Conservation (phyloP, 2,329 filamentous ascomycete genomes). For the Aspergillus spinulosporus region DNA sequence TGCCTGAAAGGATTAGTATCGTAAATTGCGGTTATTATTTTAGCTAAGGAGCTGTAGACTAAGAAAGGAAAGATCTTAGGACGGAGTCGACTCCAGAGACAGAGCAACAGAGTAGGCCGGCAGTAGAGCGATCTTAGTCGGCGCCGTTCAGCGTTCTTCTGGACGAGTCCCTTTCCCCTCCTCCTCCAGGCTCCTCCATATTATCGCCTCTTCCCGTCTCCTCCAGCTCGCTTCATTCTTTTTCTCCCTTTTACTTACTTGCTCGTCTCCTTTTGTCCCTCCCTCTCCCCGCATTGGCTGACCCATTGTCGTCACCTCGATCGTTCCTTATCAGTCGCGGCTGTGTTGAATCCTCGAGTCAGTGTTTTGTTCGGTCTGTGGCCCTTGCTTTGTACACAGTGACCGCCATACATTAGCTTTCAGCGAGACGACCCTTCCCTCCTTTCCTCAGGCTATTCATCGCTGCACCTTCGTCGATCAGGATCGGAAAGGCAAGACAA, state of each 20-base stretch:
- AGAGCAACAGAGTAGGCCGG: background rate
- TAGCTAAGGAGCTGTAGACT: too few relatives aligned
- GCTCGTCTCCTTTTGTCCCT: slow-evolving; percentile 2
- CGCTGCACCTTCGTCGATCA: slow-evolving; percentile 18
- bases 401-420: slow-evolving; percentile 15
- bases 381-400: slow-evolving; percentile 24
- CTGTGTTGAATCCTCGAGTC: background rate
- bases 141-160: background rate
- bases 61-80: background rate
- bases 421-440: slow-evolving; percentile 4
- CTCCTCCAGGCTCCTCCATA: slow-evolving; percentile 3
- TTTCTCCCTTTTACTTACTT: slow-evolving; percentile 5
- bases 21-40: background rate
- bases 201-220: slow-evolving; percentile 9
- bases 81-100: background rate
- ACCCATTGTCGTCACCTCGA: background rate
- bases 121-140: background rate
- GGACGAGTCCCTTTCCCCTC: slow-evolving; percentile 9
- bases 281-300: slow-evolving; percentile 1
- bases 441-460: slow-evolving; percentile 12
- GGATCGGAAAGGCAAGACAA: slow-evolving; percentile 4
- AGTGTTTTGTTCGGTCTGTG: slow-evolving; percentile 18
- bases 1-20: slow-evolving; percentile 3
- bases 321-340: slow-evolving; percentile 10
- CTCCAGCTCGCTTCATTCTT: slow-evolving; percentile 3